phyloP scores from a whole-genome alignment of 1,284 basidiomycete species.

The Polyporus tsugae region DNA sequence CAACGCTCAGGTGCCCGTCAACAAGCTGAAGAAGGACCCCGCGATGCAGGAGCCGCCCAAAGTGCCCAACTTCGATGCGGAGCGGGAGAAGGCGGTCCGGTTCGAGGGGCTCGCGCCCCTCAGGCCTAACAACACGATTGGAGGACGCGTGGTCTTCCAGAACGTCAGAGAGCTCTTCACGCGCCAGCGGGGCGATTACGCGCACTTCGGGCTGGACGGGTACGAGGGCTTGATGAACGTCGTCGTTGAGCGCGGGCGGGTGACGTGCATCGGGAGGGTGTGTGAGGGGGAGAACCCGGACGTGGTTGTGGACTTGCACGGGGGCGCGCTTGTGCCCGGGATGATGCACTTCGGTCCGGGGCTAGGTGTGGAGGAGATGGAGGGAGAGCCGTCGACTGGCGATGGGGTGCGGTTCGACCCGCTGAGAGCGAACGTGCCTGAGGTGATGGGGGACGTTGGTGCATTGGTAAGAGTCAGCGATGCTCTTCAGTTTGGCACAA shows the following conservation, averaged over 20 bases:
- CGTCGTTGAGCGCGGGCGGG: conserved; percentile 41
- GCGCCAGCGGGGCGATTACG: conserved; percentile 31
- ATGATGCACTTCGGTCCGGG: conserved; percentile 68
- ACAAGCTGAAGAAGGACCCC: conserved; percentile 38
- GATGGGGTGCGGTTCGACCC: conserved; percentile 70
- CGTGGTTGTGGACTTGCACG: conserved; percentile 53
- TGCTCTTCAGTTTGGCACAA: conserved; percentile 74
- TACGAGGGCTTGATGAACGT: conserved; percentile 29
- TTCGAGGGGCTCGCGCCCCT: conserved; percentile 77
- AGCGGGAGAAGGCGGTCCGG: conserved; percentile 61
- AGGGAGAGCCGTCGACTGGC: conserved; percentile 68
- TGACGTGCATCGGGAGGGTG: conserved; percentile 34
- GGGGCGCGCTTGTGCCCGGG: conserved; percentile 64
- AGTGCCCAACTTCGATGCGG: conserved; percentile 69
- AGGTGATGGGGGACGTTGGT: conserved; percentile 58
- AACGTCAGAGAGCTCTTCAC: conserved; percentile 62
- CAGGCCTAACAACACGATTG: conserved; percentile 43
- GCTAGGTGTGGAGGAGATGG: conserved; percentile 68
- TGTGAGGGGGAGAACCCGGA: conserved; percentile 33
- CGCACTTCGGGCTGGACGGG: conserved; percentile 26
- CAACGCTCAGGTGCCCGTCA: conserved; percentile 52
- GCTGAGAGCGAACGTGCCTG: conserved; percentile 50
- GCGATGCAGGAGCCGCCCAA: conserved; percentile 57
- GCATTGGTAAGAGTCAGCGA: conserved; percentile 73
- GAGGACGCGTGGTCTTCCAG: conserved; percentile 59